Conservation (phyloP, 345 rosid genomes). For the Acer saccharum region DNA sequence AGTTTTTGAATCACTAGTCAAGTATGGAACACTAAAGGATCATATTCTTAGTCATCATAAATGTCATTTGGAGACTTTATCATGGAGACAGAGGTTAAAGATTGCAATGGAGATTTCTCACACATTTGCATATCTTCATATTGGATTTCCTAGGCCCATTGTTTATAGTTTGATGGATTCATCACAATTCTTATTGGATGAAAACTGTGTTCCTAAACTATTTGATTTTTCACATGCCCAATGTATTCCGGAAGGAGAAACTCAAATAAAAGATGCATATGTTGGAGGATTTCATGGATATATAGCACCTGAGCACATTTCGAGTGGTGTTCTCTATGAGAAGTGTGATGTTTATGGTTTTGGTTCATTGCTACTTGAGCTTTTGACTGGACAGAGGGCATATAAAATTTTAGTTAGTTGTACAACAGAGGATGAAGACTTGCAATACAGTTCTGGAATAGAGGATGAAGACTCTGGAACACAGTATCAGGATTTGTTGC, state of each 20-base stretch:
- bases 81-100: slow-evolving; percentile 26
- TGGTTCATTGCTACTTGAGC: background rate
- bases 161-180: slow-evolving; percentile 15
- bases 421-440: too few relatives aligned
- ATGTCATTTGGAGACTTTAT: slow-evolving; percentile 4
- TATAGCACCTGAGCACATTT: too few relatives aligned
- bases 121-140: slow-evolving; percentile 17
- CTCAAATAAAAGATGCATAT: too few relatives aligned
- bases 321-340: slow-evolving; percentile 16
- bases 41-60: background rate
- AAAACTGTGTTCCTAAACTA: slow-evolving; percentile 16
- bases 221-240: slow-evolving; percentile 4
- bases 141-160: slow-evolving; percentile 26
- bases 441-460: too few relatives aligned
- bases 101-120: slow-evolving; percentile 24
- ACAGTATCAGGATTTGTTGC: too few relatives aligned
- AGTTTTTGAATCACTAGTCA: slow-evolving; percentile 13
- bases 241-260: too few relatives aligned
- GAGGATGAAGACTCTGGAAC: too few relatives aligned
- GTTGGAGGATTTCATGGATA: too few relatives aligned
- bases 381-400: background rate
- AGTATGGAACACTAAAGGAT: background rate
- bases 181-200: background rate
- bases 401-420: background rate
- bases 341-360: slow-evolving; percentile 20